Conservation (phyloP, 2,329 filamentous ascomycete species). For the Apiospora hydei region DNA sequence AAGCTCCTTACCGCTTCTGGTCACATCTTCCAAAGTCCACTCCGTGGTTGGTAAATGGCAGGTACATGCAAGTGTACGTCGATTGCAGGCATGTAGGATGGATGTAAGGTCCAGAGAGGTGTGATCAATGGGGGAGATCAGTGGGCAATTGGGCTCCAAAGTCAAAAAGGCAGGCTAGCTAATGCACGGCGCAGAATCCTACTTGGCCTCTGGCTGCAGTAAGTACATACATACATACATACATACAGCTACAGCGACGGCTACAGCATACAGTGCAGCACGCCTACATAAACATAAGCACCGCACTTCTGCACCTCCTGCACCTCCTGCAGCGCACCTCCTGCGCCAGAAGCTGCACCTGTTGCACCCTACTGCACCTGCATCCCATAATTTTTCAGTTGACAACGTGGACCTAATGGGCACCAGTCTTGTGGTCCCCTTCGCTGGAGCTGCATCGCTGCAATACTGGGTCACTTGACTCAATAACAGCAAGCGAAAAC, state of each 20-base stretch:
- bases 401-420: slow-evolving; percentile 13
- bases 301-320: background rate
- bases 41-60: slow-evolving; percentile 4
- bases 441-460: slow-evolving; percentile 16
- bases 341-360: too few relatives aligned
- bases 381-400: slow-evolving; percentile 6
- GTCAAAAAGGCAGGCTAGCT: slow-evolving; percentile 2
- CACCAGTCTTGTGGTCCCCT: slow-evolving; percentile 15
- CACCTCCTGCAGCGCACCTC: too few relatives aligned
- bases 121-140: slow-evolving; percentile 20
- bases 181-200: slow-evolving; percentile 20
- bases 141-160: slow-evolving; percentile 18
- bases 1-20: slow-evolving; percentile 20
- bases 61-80: slow-evolving; percentile 1
- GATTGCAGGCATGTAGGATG: slow-evolving; percentile 3
- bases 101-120: slow-evolving; percentile 16
- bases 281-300: background rate
- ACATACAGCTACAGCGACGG: background rate
- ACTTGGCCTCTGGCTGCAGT: background rate
- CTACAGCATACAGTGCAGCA: too few relatives aligned
- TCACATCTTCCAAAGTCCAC: slow-evolving; percentile 17
- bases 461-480: slow-evolving; percentile 16
- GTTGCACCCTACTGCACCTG: background rate
- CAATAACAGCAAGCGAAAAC: background rate
- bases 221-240: background rate